Evolutionary conservation across 2,329 filamentous ascomycete species (phyloP).

Genomic region (Ascomycota sp.): DNA sequence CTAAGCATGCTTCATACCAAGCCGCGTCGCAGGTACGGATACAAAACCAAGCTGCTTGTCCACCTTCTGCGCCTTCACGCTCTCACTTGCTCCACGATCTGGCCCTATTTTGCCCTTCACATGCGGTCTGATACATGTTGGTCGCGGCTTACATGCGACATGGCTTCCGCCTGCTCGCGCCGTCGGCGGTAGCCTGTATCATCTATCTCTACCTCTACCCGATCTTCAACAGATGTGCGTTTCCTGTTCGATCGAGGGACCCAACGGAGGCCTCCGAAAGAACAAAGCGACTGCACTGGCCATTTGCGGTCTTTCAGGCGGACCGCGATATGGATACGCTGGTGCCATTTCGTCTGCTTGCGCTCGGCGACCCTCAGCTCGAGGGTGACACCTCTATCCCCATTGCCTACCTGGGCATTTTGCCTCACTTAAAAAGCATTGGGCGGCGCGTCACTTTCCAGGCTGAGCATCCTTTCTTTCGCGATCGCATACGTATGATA

Average conservation of each 20-base stretch:
- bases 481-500: slow-evolving; percentile 27
- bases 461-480: slow-evolving; percentile 21
- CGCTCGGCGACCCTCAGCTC: slow-evolving; percentile 77
- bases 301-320: slow-evolving; percentile 8
- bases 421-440: slow-evolving; percentile 29
- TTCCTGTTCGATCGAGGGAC: slow-evolving; percentile 33
- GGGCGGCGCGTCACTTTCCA: slow-evolving; percentile 25
- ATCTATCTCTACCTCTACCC: slow-evolving; percentile 78
- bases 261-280: slow-evolving; percentile 12
- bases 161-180: slow-evolving; percentile 28
- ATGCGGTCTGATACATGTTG: slow-evolving; percentile 26
- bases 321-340: slow-evolving; percentile 7
- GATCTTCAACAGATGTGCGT: slow-evolving; percentile 55
- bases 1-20: too few species aligned
- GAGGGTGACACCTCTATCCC: slow-evolving; percentile 78
- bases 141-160: slow-evolving; percentile 30
- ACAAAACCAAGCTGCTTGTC: too few species aligned
- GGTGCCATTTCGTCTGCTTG: slow-evolving; percentile 69
- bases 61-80: not conserved
- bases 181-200: slow-evolving; percentile 46
- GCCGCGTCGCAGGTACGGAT: too few species aligned
- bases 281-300: slow-evolving; percentile 20
- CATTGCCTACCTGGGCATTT: slow-evolving; percentile 25
- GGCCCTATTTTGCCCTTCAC: slow-evolving; percentile 4
- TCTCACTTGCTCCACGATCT: not conserved